phyloP scores from a whole-genome alignment of 441 rosid genomes.

The Kokia cookei region DNA sequence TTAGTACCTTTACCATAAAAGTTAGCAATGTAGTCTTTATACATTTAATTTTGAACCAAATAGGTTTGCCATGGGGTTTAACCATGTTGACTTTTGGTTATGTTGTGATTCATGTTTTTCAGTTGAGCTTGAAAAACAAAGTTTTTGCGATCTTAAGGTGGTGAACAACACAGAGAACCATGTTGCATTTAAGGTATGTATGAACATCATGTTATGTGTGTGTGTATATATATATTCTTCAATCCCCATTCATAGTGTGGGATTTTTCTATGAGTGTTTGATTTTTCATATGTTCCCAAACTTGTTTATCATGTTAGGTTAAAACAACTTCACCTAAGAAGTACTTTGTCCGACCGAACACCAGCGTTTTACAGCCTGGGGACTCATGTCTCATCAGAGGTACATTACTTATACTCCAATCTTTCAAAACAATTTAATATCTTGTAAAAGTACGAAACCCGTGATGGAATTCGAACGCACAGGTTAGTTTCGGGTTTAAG shows the following conservation, averaged over 20 bases:
- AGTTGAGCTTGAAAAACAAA: slow-evolving; percentile 87
- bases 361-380: slow-evolving; percentile 84
- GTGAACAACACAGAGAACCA: slow-evolving; percentile 79
- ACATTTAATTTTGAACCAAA: too few relatives aligned
- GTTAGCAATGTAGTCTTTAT: too few relatives aligned
- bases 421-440: slow-evolving; percentile 1
- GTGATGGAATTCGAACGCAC: neutral
- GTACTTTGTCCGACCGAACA: slow-evolving; percentile 93
- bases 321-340: slow-evolving; percentile 96
- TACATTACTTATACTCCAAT: slow-evolving; percentile 11
- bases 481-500: neutral
- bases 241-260: too few relatives aligned
- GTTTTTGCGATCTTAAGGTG: slow-evolving; percentile 81
- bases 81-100: neutral
- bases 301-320: slow-evolving; percentile 40
- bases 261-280: too few relatives aligned
- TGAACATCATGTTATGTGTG: neutral
- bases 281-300: neutral
- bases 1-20: too few relatives aligned
- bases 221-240: too few relatives aligned
- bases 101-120: slow-evolving; percentile 19
- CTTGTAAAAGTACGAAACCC: neutral
- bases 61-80: too few relatives aligned
- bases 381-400: slow-evolving; percentile 83
- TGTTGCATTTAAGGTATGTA: slow-evolving; percentile 85